phyloP scores from a whole-genome alignment of 1,284 basidiomycete species.

The Athelia sp. region DNA sequence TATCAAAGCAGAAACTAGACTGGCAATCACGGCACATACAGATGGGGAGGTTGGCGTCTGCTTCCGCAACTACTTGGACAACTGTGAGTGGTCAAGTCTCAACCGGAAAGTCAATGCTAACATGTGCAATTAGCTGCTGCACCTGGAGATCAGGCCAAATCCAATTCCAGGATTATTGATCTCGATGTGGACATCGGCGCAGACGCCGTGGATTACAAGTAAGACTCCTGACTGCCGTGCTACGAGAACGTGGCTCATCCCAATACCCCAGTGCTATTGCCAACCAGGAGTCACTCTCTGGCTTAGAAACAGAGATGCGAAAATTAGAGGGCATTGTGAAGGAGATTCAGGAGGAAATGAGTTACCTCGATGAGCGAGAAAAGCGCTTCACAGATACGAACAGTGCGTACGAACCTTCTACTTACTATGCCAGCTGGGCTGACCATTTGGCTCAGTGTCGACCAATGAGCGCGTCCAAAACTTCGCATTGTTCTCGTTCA shows the following conservation, averaged over 20 bases:
- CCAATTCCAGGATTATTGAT: constrained; percentile 71
- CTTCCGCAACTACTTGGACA: constrained; percentile 76
- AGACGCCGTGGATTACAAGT: constrained; percentile 99
- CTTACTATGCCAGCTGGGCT: not conserved
- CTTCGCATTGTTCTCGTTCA: constrained; percentile 87
- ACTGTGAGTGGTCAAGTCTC: constrained; percentile 40
- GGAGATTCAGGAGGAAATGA: constrained; percentile 93
- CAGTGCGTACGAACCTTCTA: constrained; percentile 46
- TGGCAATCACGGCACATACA: constrained; percentile 92
- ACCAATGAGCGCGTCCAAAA: constrained; percentile 90
- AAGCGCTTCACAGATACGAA: constrained; percentile 91
- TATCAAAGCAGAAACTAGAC: constrained; percentile 86
- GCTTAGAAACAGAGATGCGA: constrained; percentile 96
- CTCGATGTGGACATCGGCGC: constrained; percentile 97
- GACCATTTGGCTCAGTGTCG: constrained; percentile 54
- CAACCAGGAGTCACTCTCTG: constrained; percentile 95
- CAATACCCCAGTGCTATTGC: constrained; percentile 97
- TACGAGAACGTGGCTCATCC: no score
- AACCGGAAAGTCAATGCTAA: no score
- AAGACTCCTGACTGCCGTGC: constrained; percentile 27
- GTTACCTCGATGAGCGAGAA: constrained; percentile 88
- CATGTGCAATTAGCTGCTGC: no score
- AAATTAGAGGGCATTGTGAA: constrained; percentile 94
- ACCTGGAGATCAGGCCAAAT: constrained; percentile 32
- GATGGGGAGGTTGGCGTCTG: constrained; percentile 96